Evolutionary conservation across 179 eudicot species (phyloP).

Genomic region (Dionaea muscipula): DNA sequence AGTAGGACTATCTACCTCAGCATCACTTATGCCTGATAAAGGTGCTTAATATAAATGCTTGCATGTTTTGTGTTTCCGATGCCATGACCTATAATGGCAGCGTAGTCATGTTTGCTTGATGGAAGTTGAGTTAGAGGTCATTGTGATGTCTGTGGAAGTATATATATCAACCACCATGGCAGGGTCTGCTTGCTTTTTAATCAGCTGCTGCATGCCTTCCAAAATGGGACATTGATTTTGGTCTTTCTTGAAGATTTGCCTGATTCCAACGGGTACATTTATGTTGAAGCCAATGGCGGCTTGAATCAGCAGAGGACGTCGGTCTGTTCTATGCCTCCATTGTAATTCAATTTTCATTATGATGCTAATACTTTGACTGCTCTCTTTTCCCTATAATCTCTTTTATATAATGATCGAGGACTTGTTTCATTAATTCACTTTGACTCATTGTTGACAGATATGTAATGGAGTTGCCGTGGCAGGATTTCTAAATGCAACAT

Average conservation of each 20-base stretch:
- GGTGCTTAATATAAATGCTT: no score
- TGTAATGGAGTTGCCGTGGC: slow-evolving; percentile 99
- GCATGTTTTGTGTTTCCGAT: no score
- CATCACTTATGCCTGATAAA: no score
- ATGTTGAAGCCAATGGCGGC: slow-evolving; percentile 97
- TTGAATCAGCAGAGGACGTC: slow-evolving; percentile 95
- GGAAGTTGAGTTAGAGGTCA: no score
- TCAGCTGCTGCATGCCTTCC: neutral
- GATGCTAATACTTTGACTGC: neutral
- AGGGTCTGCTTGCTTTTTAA: neutral
- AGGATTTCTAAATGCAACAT: slow-evolving; percentile 94
- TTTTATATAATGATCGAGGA: slow-evolving; percentile 4
- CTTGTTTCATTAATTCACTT: neutral
- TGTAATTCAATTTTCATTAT: slow-evolving; percentile 7
- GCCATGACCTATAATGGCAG: no score
- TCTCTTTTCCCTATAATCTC: slow-evolving; percentile 10
- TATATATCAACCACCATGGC: no score
- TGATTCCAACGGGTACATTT: slow-evolving; percentile 77
- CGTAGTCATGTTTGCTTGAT: no score
- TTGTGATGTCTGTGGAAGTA: no score
- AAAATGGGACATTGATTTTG: slow-evolving; percentile 3
- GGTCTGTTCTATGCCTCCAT: slow-evolving; percentile 29
- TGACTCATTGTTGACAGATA: slow-evolving; percentile 36
- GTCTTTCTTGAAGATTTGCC: slow-evolving; percentile 41
- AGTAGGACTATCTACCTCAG: no score